phyloP scores from a whole-genome alignment of 768 basidiomycete genomes.

The Rubroboletus satanas region DNA sequence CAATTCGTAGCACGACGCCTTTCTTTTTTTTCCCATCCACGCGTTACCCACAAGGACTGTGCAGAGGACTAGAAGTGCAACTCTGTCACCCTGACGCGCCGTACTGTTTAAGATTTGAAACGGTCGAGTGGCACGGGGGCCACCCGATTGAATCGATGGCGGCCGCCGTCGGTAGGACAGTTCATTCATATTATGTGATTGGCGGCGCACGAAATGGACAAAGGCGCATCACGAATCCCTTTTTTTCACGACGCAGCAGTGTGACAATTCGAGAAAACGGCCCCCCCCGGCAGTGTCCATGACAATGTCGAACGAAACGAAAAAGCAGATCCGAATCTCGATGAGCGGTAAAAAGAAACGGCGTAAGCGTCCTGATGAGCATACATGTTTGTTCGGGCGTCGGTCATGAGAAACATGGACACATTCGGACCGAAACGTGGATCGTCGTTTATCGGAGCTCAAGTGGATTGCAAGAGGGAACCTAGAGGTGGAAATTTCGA shows the following conservation, averaged over 20 bases:
- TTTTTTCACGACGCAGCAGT: background rate
- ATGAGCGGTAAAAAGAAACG: background rate
- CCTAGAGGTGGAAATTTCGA: background rate
- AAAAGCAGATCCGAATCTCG: background rate
- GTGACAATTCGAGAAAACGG: constrained; percentile 1
- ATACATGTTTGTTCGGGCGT: background rate
- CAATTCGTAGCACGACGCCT: background rate
- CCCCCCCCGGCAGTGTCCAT: background rate
- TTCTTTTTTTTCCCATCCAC: background rate
- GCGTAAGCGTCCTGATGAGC: too few relatives aligned
- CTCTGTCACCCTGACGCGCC: background rate
- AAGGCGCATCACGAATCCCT: background rate
- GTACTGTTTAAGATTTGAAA: background rate
- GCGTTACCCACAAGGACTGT: background rate
- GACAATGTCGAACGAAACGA: background rate
- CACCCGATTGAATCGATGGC: background rate
- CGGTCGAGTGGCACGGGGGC: background rate
- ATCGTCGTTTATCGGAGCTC: background rate
- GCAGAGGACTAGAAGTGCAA: background rate
- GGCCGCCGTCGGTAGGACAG: background rate
- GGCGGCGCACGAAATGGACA: background rate
- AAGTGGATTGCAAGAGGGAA: background rate
- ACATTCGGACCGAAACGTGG: background rate
- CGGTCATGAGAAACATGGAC: background rate
- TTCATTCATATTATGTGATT: background rate